phyloP scores from a whole-genome alignment of 2,329 filamentous ascomycete genomes.

The Helminthosporium solani region DNA sequence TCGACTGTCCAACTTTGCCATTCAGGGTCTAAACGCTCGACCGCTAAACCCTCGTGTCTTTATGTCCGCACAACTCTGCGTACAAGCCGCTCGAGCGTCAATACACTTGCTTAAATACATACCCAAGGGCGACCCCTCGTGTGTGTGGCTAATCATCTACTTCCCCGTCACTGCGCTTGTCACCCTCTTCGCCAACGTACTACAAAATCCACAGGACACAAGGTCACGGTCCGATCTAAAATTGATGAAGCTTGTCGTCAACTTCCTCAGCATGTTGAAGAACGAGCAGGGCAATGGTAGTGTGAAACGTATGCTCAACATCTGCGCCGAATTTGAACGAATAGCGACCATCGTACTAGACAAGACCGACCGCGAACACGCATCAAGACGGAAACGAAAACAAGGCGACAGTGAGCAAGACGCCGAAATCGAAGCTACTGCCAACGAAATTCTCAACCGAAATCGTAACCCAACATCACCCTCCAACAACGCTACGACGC shows the following conservation, averaged over 20 bases:
- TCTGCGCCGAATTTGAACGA: constrained; percentile 94
- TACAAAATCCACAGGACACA: constrained; percentile 91
- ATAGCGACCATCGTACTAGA: constrained; percentile 90
- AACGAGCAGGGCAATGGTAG: constrained; percentile 86
- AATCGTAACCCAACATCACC: constrained; percentile 30
- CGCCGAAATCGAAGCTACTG: constrained; percentile 40
- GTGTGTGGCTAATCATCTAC: constrained; percentile 95
- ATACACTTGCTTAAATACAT: constrained; percentile 96
- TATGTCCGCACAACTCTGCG: constrained; percentile 88
- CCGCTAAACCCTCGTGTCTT: constrained; percentile 93
- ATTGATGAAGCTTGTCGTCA: constrained; percentile 90
- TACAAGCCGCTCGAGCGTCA: constrained; percentile 86
- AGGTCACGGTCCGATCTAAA: constrained; percentile 85
- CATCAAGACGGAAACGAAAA: constrained; percentile 82
- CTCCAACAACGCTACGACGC: constrained; percentile 18
- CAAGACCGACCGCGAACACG: constrained; percentile 82
- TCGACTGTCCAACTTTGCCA: constrained; percentile 88
- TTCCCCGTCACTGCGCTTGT: constrained; percentile 95
- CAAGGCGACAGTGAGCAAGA: constrained; percentile 56
- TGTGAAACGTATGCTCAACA: constrained; percentile 87
- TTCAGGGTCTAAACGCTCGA: constrained; percentile 86
- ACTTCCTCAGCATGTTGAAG: constrained; percentile 85
- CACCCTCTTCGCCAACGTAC: constrained; percentile 91
- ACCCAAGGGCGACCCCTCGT: constrained; percentile 89
- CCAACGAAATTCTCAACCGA: constrained; percentile 37